phyloP scores from a whole-genome alignment of 2,329 filamentous ascomycete species.

The Cephalotrichum gorgonifer region DNA sequence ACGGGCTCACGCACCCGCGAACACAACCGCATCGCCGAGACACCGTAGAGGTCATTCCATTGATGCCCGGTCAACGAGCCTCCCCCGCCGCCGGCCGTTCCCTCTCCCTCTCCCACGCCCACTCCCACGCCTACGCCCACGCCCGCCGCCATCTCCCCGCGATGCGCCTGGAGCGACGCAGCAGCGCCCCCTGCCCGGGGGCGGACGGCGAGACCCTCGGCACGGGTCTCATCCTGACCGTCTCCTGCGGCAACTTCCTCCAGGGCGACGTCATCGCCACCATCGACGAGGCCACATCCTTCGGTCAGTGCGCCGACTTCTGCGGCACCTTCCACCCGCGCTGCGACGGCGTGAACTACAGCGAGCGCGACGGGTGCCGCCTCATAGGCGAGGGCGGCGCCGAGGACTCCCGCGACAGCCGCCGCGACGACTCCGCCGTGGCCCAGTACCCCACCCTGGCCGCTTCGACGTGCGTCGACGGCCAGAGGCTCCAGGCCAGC shows the following conservation, averaged over 20 bases:
- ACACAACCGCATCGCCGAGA: neutral
- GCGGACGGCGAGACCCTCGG: conserved; percentile 5
- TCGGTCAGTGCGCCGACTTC: conserved; percentile 3
- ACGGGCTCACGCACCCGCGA: too few species aligned
- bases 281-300: neutral
- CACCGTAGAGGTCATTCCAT: too few species aligned
- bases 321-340: conserved; percentile 6
- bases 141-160: neutral
- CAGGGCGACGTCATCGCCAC: conserved; percentile 1
- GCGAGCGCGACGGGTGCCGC: neutral
- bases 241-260: conserved; percentile 4
- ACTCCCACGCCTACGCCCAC: neutral
- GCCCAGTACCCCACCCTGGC: conserved; percentile 1
- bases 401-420: neutral
- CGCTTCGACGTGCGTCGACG: neutral
- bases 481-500: neutral
- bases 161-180: conserved; percentile 3
- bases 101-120: neutral
- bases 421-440: conserved; percentile 1
- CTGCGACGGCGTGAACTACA: conserved; percentile 6
- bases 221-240: neutral
- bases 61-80: neutral
- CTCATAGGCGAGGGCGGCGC: neutral
- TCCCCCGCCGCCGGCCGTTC: neutral
- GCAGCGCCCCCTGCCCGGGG: conserved; percentile 6